Evolutionary conservation across 2,329 filamentous ascomycete species (phyloP).

Genomic region (Macrophomina pseudophaseolina): DNA sequence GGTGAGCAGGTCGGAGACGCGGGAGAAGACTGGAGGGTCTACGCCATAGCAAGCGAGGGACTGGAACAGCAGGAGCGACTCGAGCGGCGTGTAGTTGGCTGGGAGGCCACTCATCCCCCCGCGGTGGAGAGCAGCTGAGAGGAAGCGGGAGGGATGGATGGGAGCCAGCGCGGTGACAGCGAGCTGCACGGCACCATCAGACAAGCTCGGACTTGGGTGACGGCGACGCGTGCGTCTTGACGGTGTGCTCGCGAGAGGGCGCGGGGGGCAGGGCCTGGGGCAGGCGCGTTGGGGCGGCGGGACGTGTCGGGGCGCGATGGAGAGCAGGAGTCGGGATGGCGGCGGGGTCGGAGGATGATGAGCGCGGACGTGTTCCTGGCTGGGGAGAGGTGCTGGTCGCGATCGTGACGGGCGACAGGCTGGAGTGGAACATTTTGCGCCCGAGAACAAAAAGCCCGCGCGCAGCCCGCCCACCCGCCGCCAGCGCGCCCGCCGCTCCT

Average conservation of each 20-base stretch:
- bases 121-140: constrained; percentile 22
- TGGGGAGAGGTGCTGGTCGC: constrained; percentile 3
- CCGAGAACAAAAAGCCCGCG: not conserved
- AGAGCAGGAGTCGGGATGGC: constrained; percentile 6
- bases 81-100: constrained; percentile 79
- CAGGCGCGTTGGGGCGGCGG: not conserved
- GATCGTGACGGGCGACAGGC: constrained; percentile 16
- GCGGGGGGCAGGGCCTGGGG: not conserved
- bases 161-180: constrained; percentile 44
- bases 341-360: constrained; percentile 18
- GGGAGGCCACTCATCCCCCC: constrained; percentile 63
- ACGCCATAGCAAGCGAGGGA: constrained; percentile 72
- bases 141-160: constrained; percentile 38
- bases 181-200: constrained; percentile 31
- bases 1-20: constrained; percentile 75
- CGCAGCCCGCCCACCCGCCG: not conserved
- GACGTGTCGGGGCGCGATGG: constrained; percentile 4
- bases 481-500: not conserved
- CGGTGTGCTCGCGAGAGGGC: not conserved
- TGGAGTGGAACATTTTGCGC: constrained; percentile 19
- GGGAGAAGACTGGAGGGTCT: constrained; percentile 68
- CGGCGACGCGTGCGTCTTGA: constrained; percentile 16
- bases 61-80: constrained; percentile 85
- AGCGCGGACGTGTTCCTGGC: constrained; percentile 17
- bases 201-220: constrained; percentile 16